These are phyloP conservation scores for Obba rivulosa DNA, from an alignment of 768 basidiomycete genomes.

Conservation along the genomic window DNA sequence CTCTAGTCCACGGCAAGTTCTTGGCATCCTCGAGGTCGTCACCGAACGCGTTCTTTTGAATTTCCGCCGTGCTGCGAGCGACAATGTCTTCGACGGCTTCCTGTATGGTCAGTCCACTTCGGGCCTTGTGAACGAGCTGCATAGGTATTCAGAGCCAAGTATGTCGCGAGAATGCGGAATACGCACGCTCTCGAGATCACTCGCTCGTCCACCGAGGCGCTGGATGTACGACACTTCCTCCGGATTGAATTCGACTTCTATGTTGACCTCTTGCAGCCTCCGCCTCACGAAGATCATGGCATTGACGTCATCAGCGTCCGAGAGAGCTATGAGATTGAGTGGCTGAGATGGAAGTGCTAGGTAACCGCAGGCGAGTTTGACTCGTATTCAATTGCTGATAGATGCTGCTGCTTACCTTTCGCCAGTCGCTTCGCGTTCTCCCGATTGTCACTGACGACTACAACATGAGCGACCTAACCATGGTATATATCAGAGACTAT, in stretches of 20 bases:
- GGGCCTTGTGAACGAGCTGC: constrained; percentile 82
- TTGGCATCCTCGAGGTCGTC: constrained; percentile 90
- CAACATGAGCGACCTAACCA: constrained; percentile 78
- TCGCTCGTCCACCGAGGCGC: constrained; percentile 84
- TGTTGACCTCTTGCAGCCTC: constrained; percentile 59
- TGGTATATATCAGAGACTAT: too few species aligned
- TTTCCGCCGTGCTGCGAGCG: constrained; percentile 67
- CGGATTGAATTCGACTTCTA: constrained; percentile 46
- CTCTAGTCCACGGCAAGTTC: constrained; percentile 72
- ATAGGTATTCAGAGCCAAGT: neutral
- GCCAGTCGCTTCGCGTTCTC: constrained; percentile 83
- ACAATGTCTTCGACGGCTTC: constrained; percentile 92
- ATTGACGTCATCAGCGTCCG: constrained; percentile 79
- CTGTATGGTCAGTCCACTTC: constrained; percentile 61
- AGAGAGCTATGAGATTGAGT: constrained; percentile 68
- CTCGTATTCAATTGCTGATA: neutral
- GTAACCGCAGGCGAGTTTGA: neutral
- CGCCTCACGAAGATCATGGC: constrained; percentile 78
- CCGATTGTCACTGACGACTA: constrained; percentile 86
- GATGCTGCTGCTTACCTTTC: constrained; percentile 46
- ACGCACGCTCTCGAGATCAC: constrained; percentile 80
- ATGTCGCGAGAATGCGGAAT: neutral
- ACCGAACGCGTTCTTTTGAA: constrained; percentile 89
- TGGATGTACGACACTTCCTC: constrained; percentile 57
- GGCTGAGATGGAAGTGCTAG: constrained; percentile 82